phyloP scores from a whole-genome alignment of 2,329 filamentous ascomycete genomes.

The Aspergillus neoniger region DNA sequence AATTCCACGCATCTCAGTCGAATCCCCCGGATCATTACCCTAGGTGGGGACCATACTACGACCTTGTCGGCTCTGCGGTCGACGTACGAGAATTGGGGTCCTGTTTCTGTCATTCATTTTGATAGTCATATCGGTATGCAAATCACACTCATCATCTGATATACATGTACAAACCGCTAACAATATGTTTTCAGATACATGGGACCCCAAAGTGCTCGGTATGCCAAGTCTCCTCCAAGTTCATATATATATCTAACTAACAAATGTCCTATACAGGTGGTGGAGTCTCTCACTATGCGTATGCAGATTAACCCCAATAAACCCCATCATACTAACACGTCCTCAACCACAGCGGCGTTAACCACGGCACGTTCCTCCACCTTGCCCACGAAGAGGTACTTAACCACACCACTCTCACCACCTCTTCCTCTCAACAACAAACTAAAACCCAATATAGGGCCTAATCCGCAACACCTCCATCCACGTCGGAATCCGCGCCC shows the following conservation, averaged over 20 bases:
- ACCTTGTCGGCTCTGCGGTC: slow-evolving; percentile 56
- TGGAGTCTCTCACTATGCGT: slow-evolving; percentile 36
- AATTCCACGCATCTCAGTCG: slow-evolving; percentile 39
- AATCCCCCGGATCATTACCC: slow-evolving; percentile 52
- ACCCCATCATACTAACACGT: background rate
- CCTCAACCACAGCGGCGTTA: slow-evolving; percentile 44
- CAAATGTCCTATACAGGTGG: slow-evolving; percentile 7
- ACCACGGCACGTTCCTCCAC: slow-evolving; percentile 60
- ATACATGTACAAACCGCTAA: background rate
- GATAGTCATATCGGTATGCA: slow-evolving; percentile 50
- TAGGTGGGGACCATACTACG: slow-evolving; percentile 60
- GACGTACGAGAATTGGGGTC: slow-evolving; percentile 51
- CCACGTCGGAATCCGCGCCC: slow-evolving; percentile 59
- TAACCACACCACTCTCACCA: background rate
- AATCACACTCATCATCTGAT: no score
- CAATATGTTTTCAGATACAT: slow-evolving; percentile 45
- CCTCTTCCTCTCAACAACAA: background rate
- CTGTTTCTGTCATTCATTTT: slow-evolving; percentile 60
- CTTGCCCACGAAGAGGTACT: slow-evolving; percentile 56
- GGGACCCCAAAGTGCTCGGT: slow-evolving; percentile 57
- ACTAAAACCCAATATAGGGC: slow-evolving; percentile 32
- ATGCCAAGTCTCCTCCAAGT: slow-evolving; percentile 46
- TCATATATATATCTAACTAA: background rate
- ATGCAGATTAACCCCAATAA: slow-evolving; percentile 9
- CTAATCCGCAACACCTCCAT: slow-evolving; percentile 57